These are phyloP conservation scores for Clarireedia sp. DNA, from an alignment of 2,329 filamentous ascomycete species.

Conservation along the genomic window DNA sequence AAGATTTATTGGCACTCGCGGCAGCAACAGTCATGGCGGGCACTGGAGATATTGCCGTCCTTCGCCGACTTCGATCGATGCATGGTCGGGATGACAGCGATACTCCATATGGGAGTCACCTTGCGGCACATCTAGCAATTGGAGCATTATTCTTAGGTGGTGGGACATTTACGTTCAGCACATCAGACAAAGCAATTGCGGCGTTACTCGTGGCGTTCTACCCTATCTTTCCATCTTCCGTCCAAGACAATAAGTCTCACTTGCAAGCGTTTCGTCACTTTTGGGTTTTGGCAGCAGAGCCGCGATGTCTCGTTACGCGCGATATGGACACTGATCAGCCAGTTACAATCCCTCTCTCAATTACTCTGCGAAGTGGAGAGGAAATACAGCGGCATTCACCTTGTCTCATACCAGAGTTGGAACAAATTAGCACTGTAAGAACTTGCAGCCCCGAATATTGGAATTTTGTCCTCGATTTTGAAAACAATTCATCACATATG, in stretches of 20 bases:
- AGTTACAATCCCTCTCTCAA: conserved; percentile 61
- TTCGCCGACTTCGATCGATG: conserved; percentile 76
- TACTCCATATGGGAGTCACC: conserved; percentile 85
- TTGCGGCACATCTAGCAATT: conserved; percentile 86
- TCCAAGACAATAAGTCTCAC: conserved; percentile 91
- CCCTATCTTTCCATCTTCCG: conserved; percentile 78
- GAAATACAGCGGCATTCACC: conserved; percentile 28
- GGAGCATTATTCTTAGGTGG: conserved; percentile 87
- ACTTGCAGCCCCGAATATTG: conserved; percentile 53
- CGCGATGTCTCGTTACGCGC: conserved; percentile 78
- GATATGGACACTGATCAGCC: conserved; percentile 80
- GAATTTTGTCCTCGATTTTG: conserved; percentile 60
- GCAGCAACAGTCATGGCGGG: conserved; percentile 90
- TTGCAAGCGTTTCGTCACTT: conserved; percentile 95
- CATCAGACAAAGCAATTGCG: conserved; percentile 78
- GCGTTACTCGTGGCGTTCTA: conserved; percentile 88
- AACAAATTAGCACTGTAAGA: conserved; percentile 39
- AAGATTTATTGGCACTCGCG: conserved; percentile 77
- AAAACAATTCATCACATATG: conserved; percentile 46
- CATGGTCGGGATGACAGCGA: conserved; percentile 81
- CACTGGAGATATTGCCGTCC: conserved; percentile 78
- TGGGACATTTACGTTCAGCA: conserved; percentile 85
- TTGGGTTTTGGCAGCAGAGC: conserved; percentile 89
- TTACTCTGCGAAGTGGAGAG: conserved; percentile 34
- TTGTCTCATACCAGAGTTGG: conserved; percentile 39